Percentiles rank a stretch among this genome's conserved stretches.
Conservation (phyloP, 208 protist species). For the Trypanosoma cruzi region DNA sequence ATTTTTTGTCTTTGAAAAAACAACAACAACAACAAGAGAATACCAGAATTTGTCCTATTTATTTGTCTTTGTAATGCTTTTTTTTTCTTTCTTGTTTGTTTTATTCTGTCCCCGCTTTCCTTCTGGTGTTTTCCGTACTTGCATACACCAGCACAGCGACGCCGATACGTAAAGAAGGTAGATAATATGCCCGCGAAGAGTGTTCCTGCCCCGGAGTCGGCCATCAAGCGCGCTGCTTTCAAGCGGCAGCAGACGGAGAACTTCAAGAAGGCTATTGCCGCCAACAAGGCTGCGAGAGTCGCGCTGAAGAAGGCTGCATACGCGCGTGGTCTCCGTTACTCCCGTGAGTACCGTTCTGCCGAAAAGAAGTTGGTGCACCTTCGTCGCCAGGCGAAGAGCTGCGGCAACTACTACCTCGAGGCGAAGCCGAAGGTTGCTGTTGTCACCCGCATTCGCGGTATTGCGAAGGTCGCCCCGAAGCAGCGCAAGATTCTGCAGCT, state of each 20-base stretch:
- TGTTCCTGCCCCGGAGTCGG: slow-evolving; percentile 88
- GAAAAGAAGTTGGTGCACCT: slow-evolving; percentile 91
- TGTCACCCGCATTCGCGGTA: slow-evolving; percentile 99
- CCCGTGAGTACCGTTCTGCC: slow-evolving; percentile 94
- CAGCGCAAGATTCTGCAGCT: slow-evolving; percentile 99
- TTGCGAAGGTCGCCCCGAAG: slow-evolving; percentile 98
- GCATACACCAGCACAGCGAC: slow-evolving; percentile 16
- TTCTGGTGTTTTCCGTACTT: slow-evolving; percentile 34
- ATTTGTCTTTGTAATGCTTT: neutral
- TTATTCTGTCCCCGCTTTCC: slow-evolving; percentile 21
- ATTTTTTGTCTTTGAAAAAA: neutral
- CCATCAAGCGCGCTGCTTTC: slow-evolving; percentile 90
- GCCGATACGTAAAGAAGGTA: neutral
- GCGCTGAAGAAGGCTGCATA: slow-evolving; percentile 79
- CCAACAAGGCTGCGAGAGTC: slow-evolving; percentile 67
- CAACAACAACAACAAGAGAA: too few species aligned
- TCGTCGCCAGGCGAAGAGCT: slow-evolving; percentile 88
- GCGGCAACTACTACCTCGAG: slow-evolving; percentile 98
- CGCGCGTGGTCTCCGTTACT: slow-evolving; percentile 91
- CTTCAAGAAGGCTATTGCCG: slow-evolving; percentile 85
- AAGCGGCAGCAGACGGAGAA: slow-evolving; percentile 91
- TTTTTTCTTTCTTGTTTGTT: neutral
- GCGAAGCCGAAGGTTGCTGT: slow-evolving; percentile 99
- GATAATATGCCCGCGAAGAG: slow-evolving; percentile 68
- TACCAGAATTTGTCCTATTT: too few species aligned